These are phyloP conservation scores for Penicillium cosmopolitanum DNA, from an alignment of 495 filamentous ascomycete genomes.

Conservation along the genomic window DNA sequence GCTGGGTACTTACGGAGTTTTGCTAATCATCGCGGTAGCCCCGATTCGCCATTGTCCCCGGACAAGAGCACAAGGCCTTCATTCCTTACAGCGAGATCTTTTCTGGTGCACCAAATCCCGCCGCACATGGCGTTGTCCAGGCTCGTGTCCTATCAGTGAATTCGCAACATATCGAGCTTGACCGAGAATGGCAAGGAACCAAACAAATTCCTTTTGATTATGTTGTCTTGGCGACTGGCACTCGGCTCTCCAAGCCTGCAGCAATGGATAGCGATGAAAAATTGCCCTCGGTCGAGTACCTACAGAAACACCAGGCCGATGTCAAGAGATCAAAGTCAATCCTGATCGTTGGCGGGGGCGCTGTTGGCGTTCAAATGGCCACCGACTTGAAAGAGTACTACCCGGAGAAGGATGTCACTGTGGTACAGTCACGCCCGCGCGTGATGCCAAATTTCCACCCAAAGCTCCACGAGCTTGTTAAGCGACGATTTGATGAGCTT, in stretches of 20 bases:
- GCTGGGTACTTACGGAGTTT: not conserved
- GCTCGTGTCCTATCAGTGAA: slow-evolving; percentile 49
- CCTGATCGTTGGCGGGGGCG: slow-evolving; percentile 62
- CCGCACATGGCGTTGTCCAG: slow-evolving; percentile 42
- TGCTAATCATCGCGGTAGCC: slow-evolving; percentile 35
- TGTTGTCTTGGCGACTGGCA: slow-evolving; percentile 52
- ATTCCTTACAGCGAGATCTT: slow-evolving; percentile 53
- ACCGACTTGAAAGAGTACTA: slow-evolving; percentile 62
- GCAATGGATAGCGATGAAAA: slow-evolving; percentile 53
- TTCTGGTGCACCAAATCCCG: slow-evolving; percentile 31
- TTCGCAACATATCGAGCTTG: slow-evolving; percentile 41
- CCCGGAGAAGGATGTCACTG: slow-evolving; percentile 58
- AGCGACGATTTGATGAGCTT: slow-evolving; percentile 43
- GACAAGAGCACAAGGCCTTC: slow-evolving; percentile 60
- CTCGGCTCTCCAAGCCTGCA: slow-evolving; percentile 47
- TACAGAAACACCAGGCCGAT: slow-evolving; percentile 42
- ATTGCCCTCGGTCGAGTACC: slow-evolving; percentile 39
- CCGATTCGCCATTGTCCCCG: slow-evolving; percentile 51
- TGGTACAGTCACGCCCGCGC: slow-evolving; percentile 59
- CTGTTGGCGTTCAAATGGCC: slow-evolving; percentile 64
- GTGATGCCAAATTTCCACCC: slow-evolving; percentile 58
- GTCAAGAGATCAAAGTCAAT: slow-evolving; percentile 46
- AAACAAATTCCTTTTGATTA: slow-evolving; percentile 50
- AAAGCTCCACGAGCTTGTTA: slow-evolving; percentile 51
- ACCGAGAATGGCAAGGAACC: slow-evolving; percentile 51